Evolutionary conservation across 192 early-diverging fungal genomes (phyloP).

Genomic region (Physocladia obscura): DNA sequence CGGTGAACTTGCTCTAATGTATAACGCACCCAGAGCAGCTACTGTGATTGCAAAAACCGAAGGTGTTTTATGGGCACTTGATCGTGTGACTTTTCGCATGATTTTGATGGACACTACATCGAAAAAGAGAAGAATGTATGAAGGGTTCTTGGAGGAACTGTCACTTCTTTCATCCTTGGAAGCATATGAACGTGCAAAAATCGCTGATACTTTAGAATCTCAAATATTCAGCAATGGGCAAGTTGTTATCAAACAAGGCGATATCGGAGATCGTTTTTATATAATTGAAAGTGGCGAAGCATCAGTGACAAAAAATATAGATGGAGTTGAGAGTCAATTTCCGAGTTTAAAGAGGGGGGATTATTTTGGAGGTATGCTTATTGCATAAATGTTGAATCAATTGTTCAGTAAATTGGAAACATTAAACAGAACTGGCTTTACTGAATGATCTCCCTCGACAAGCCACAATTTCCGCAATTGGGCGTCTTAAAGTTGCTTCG

Average conservation of each 20-base stretch:
- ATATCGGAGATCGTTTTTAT: conserved; percentile 90
- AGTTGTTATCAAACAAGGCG: conserved; percentile 86
- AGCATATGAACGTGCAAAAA: conserved; percentile 97
- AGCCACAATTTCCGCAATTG: conserved; percentile 83
- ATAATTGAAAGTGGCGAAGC: conserved; percentile 93
- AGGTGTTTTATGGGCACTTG: conserved; percentile 91
- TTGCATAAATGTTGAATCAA: not conserved
- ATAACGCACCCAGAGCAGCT: conserved; percentile 96
- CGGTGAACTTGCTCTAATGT: conserved; percentile 99
- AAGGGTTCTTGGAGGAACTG: conserved; percentile 92
- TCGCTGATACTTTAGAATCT: conserved; percentile 96
- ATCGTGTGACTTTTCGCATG: conserved; percentile 94
- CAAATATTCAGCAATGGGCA: conserved; percentile 81
- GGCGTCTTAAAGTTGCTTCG: conserved; percentile 90
- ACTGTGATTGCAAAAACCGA: conserved; percentile 86
- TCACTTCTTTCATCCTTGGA: conserved; percentile 83
- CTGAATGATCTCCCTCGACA: conserved; percentile 91
- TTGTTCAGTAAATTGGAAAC: not conserved
- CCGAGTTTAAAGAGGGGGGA: conserved; percentile 68
- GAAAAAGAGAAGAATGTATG: conserved; percentile 93
- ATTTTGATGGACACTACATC: conserved; percentile 98
- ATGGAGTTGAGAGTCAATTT: conserved; percentile 70
- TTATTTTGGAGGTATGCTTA: conserved; percentile 88
- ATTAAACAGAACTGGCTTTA: conserved; percentile 80
- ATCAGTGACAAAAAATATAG: conserved; percentile 71